A percentile compares a stretch with the other conserved stretches of the same genome.
These are phyloP conservation scores for Lodderomyces oxycetoniae DNA, from an alignment of 1,139 yeast species.

Conservation along the genomic window DNA sequence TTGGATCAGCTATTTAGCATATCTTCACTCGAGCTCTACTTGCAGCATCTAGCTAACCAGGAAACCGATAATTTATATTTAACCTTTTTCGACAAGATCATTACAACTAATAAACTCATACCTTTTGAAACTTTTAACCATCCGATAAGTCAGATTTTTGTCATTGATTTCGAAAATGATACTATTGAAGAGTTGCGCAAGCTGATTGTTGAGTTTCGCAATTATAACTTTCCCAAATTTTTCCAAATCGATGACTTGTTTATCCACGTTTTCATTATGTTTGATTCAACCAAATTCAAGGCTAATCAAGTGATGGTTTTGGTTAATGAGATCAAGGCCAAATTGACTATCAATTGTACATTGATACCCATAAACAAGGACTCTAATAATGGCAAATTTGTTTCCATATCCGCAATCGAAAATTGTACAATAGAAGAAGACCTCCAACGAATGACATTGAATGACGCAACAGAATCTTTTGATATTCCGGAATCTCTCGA, in stretches of 20 bases:
- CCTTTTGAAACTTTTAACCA: conserved; percentile 90
- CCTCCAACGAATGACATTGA: conserved; percentile 35
- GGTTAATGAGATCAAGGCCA: conserved; percentile 26
- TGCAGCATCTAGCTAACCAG: conserved; percentile 18
- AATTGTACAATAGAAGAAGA: conserved; percentile 54
- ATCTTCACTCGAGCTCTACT: conserved; percentile 33
- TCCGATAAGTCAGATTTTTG: conserved; percentile 75
- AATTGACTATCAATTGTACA: conserved; percentile 27
- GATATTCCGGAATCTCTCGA: conserved; percentile 36
- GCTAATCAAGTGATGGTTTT: conserved; percentile 27
- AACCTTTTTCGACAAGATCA: conserved; percentile 54
- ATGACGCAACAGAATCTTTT: conserved; percentile 17
- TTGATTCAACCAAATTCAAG: conserved; percentile 21
- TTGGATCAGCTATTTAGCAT: conserved; percentile 37
- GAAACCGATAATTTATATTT: conserved; percentile 40
- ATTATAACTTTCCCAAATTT: conserved; percentile 49
- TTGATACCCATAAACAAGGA: conserved; percentile 23
- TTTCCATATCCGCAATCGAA: conserved; percentile 24
- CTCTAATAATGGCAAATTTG: conserved; percentile 8
- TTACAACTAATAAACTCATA: conserved; percentile 59
- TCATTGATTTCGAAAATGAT: conserved; percentile 48
- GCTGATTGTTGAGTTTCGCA: conserved; percentile 40
- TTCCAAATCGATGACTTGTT: conserved; percentile 56
- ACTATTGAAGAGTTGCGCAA: conserved; percentile 43
- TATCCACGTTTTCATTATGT: conserved; percentile 42